phyloP scores from a whole-genome alignment of 2,329 filamentous ascomycete genomes.

The Claviceps spartinae region DNA sequence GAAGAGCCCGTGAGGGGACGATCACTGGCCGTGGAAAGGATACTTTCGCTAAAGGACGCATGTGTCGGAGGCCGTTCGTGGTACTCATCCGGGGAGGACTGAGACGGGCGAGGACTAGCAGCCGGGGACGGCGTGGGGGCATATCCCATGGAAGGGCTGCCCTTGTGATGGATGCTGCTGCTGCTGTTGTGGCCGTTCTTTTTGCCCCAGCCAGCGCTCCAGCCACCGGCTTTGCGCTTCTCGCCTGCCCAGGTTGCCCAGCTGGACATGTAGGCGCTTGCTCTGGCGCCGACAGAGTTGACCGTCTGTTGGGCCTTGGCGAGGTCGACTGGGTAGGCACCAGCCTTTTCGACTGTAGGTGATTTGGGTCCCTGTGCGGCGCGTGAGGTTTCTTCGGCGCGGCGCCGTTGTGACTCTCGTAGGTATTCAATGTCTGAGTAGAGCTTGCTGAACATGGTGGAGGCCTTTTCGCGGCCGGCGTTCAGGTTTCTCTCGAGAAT shows the following conservation, averaged over 20 bases:
- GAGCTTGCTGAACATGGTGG: constrained; percentile 71
- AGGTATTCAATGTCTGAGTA: constrained; percentile 76
- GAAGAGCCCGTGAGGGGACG: not conserved
- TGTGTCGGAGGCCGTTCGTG: constrained; percentile 22
- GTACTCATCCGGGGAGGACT: constrained; percentile 17
- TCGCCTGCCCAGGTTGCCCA: constrained; percentile 62
- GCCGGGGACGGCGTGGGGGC: constrained; percentile 20
- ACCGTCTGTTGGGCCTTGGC: constrained; percentile 31
- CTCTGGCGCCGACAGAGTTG: constrained; percentile 39
- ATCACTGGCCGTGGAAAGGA: constrained; percentile 5
- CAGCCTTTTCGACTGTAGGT: constrained; percentile 2
- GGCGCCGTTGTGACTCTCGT: constrained; percentile 30
- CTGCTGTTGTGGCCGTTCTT: constrained; percentile 6
- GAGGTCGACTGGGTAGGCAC: constrained; percentile 14
- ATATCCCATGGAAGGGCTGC: constrained; percentile 15
- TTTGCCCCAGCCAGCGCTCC: constrained; percentile 28
- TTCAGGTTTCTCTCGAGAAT: constrained; percentile 80
- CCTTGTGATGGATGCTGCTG: constrained; percentile 10
- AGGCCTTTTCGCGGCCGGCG: constrained; percentile 77
- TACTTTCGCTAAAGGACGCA: constrained; percentile 10
- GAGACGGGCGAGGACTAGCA: constrained; percentile 20
- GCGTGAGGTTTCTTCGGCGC: constrained; percentile 24
- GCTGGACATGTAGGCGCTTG: constrained; percentile 52
- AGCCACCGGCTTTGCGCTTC: constrained; percentile 49
- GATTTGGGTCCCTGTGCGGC: constrained; percentile 7